Evolutionary conservation across 768 basidiomycete species (phyloP), one percentile per base, ranked within the genome.

Genomic region (Podaxis sp.): DNA sequence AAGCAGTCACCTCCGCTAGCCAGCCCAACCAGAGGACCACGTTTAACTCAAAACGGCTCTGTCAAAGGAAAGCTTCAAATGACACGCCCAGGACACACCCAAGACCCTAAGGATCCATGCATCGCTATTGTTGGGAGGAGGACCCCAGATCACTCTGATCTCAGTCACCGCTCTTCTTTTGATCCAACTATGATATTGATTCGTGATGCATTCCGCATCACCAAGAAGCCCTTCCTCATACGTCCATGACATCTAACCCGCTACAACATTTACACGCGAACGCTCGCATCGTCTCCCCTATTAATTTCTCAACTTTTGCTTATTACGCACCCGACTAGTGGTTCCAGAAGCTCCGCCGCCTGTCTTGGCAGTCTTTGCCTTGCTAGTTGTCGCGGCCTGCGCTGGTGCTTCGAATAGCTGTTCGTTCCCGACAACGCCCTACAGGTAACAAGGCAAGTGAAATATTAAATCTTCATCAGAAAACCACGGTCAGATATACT

Each of bases 61-160:
- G 19, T 46, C 19, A 33, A 1, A 8, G 33, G 33, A 33, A 33
- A n/a, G 43, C 19, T 46, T n/a, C 43, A 46, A 43, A 46, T 46
- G 15, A 46, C 19, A 46, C 43, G 17, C 43, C 43, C 9, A 46
- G 43, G 43, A 19, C 43, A n/a, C 17, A 7, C 17, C 19, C 43
- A 46, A 46, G 43, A 19, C 43, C 43, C 17, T 17, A 19, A n/a
- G 8, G 3, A 8, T n/a, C 43, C 41, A 43, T 7, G 5, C 3
- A 37, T 29, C 17, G 13, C 1, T 13, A 25, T n/a, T 12, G 29
- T 17, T 15, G 33, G 17, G 36, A 17, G 52, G 25, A 29, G 43
- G 56, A 57, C 56, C 56, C 56, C 56, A 57, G 25, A 57, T 19
- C 29, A 43, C 56, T 22, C 41, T 57, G 56, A 47, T 57, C 19